Conservation (phyloP, 192 early-diverging fungal species). For the Lobosporangium transversale region DNA sequence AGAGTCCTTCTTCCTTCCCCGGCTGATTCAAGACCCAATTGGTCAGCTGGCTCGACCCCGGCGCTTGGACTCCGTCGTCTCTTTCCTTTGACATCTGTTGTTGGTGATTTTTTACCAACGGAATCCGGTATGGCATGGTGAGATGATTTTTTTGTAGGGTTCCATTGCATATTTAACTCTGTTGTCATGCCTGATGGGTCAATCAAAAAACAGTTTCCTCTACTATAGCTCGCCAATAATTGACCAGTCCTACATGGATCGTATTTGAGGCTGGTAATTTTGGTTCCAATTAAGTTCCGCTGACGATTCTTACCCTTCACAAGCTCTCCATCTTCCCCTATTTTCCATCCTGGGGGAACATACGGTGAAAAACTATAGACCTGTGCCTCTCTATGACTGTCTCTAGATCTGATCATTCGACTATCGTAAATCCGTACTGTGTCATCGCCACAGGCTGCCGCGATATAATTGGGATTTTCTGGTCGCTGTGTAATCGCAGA, state of each 20-base stretch:
- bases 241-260: conserved; percentile 55
- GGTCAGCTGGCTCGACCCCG: no score
- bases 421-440: conserved; percentile 60
- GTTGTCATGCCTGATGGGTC: conserved; percentile 25
- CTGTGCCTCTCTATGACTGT: conserved; percentile 32
- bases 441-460: conserved; percentile 59
- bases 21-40: neutral
- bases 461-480: conserved; percentile 55
- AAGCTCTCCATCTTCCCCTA: conserved; percentile 11
- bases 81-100: conserved; percentile 20
- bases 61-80: conserved; percentile 1
- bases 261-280: conserved; percentile 54
- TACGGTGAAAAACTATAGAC: conserved; percentile 54
- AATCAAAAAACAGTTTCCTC: conserved; percentile 47
- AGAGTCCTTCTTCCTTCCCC: neutral
- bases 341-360: conserved; percentile 10
- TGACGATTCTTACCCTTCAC: conserved; percentile 3
- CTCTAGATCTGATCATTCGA: conserved; percentile 19
- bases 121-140: neutral
- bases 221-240: conserved; percentile 54
- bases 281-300: conserved; percentile 13
- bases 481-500: conserved; percentile 61
- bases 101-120: neutral
- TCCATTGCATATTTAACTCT: neutral
- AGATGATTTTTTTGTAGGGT: neutral